Base-by-base conservation (phyloP, 305 asterid genomes). In the Fraxinus paxiana region DNA sequence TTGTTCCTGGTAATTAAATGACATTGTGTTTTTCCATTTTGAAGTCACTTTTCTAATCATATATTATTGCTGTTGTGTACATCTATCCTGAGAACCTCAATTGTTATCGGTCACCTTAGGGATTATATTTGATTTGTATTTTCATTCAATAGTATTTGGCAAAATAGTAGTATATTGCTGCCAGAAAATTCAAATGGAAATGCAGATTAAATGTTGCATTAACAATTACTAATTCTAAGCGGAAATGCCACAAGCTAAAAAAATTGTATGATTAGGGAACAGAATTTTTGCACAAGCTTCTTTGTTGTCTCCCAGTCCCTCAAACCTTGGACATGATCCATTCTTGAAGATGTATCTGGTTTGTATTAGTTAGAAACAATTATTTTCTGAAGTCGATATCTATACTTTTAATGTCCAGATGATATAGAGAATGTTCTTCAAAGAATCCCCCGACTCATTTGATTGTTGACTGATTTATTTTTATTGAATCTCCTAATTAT, bases 1-100 rank as follows among this genome's bases (percentile, higher is more conserved):
- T 96, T 83, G 99, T 96, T 82, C 99, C 99, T 76, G 98, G 99
- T 96, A 93, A 54, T 48, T 78, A 22, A 37, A 78, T 48, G 73
- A 35, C 79, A 37, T 79, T 41, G 37, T 28, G 9, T 22, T 69
- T 41, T 72, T 69, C 24, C 74, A 31, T 69, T 30, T 15, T 28
- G 20, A 67, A 30, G 20, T 1, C 41, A 15, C 15, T 2, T 15
- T 28, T 30, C 74, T 0, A 30, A 28, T 28, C 38, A 69, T 69
- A 4, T 65, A 24, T 65, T 26, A 12, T 65, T 65, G 5, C 17
- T 65, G 17, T 65, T 9, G 0, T 10, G 17, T 63, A 24, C 7
- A 24, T 22, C 10, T 22, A 65, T 26, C 73, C 30, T 24, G 73
- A 65, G 35, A 65, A 65, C 38, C 38, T 69, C 43, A 31, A 69